These are phyloP conservation scores for Raffaelea deltoideospora DNA, from an alignment of 2,329 filamentous ascomycete genomes.

Conservation along the genomic window DNA sequence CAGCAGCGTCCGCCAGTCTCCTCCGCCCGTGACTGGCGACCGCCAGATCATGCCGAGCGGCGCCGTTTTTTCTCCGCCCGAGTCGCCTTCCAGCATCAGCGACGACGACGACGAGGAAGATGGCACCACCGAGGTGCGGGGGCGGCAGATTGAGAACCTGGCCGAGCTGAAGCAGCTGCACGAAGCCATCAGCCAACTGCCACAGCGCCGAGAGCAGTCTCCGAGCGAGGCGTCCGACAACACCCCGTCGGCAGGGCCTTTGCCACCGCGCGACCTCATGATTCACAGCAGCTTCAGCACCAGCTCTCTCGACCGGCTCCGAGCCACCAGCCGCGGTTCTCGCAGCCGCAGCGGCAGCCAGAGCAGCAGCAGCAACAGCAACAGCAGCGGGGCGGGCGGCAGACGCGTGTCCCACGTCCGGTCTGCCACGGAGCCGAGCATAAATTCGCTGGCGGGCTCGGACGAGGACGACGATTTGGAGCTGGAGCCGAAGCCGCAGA, in stretches of 20 bases:
- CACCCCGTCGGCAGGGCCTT: conserved; percentile 9
- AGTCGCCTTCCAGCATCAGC: conserved; percentile 66
- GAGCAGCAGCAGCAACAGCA: conserved; percentile 31
- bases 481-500: conserved; percentile 66
- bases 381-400: conserved; percentile 29
- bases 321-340: too few relatives aligned
- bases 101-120: conserved; percentile 86
- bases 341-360: conserved; percentile 21
- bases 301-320: conserved; percentile 26
- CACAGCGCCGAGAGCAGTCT: conserved; percentile 46
- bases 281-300: conserved; percentile 34
- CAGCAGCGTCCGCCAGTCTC: conserved; percentile 60
- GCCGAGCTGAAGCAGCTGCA: conserved; percentile 59
- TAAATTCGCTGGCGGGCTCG: conserved; percentile 34
- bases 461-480: conserved; percentile 51
- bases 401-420: conserved; percentile 34
- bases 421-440: conserved; percentile 39
- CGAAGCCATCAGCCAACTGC: conserved; percentile 68
- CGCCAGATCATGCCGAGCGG: conserved; percentile 57
- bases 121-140: conserved; percentile 31
- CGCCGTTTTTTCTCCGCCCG: conserved; percentile 80
- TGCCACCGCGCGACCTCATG: conserved; percentile 19
- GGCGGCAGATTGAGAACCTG: conserved; percentile 33
- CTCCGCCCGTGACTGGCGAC: conserved; percentile 61
- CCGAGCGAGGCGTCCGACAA: conserved; percentile 25